Percentiles rank a stretch among this genome's conserved stretches.
Evolutionary conservation across 192 early-diverging fungal genomes (phyloP).

Genomic region (Coemansia sp.): DNA sequence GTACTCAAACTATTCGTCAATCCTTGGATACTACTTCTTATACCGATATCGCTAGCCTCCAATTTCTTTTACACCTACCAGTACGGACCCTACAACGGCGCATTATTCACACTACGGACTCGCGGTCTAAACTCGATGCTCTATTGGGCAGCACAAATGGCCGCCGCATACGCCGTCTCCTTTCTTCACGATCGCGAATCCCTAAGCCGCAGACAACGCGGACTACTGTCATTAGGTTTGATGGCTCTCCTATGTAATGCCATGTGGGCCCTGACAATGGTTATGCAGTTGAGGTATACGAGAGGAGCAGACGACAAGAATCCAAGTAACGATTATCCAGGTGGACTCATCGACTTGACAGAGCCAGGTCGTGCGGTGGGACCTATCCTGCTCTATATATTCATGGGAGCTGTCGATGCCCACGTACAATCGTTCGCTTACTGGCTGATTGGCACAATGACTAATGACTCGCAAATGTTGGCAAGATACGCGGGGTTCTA

Average conservation of each 20-base stretch:
- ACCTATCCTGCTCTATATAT: constrained; percentile 66
- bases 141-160: constrained; percentile 82
- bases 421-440: constrained; percentile 74
- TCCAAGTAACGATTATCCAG: constrained; percentile 27
- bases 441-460: constrained; percentile 82
- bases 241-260: constrained; percentile 19
- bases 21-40: constrained; percentile 66
- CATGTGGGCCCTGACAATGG: constrained; percentile 58
- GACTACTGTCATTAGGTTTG: constrained; percentile 9
- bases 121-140: constrained; percentile 73
- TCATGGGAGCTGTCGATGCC: constrained; percentile 75
- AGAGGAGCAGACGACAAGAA: constrained; percentile 1
- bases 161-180: constrained; percentile 66
- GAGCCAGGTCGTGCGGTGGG: constrained; percentile 57
- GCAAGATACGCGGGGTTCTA: constrained; percentile 80
- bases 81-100: constrained; percentile 65
- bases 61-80: constrained; percentile 86
- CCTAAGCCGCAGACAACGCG: constrained; percentile 28
- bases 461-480: constrained; percentile 69
- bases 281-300: constrained; percentile 61
- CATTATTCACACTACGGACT: constrained; percentile 69
- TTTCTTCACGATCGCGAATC: constrained; percentile 30
- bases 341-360: constrained; percentile 54
- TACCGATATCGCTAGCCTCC: constrained; percentile 69
- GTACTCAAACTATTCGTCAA: constrained; percentile 63